These are phyloP conservation scores for Phallus indusiatus DNA, from an alignment of 768 basidiomycete genomes.

Conservation along the genomic window DNA sequence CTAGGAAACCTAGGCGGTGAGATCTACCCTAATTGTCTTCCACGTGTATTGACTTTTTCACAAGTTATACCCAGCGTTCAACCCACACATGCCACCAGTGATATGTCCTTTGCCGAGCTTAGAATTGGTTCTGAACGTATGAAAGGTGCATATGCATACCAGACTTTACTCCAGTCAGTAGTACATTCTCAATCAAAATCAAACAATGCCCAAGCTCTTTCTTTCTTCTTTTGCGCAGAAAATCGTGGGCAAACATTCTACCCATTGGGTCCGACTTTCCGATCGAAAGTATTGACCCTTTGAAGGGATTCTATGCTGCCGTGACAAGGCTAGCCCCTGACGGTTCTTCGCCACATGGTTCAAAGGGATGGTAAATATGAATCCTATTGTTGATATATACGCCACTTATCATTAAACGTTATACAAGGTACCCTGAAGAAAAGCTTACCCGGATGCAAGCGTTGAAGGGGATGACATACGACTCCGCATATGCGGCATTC, in stretches of 20 bases:
- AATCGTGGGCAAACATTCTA: conserved; percentile 43
- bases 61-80: conserved; percentile 86
- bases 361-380: conserved; percentile 62
- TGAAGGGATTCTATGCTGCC: conserved; percentile 86
- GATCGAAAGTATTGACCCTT: conserved; percentile 81
- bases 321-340: conserved; percentile 58
- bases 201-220: neutral
- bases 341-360: conserved; percentile 79
- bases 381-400: neutral
- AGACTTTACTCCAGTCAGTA: conserved; percentile 60
- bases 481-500: conserved; percentile 84
- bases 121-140: conserved; percentile 75
- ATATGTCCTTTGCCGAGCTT: conserved; percentile 87
- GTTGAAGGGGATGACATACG: conserved; percentile 84
- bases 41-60: neutral
- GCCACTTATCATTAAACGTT: neutral
- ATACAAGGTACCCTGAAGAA: conserved; percentile 63
- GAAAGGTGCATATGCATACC: conserved; percentile 86
- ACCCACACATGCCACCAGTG: conserved; percentile 85
- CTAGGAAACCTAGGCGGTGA: neutral
- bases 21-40: neutral
- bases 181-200: neutral
- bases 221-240: conserved; percentile 23
- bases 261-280: conserved; percentile 93
- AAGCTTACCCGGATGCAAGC: conserved; percentile 74